Evolutionary conservation across 768 basidiomycete genomes (phyloP).

Genomic region (Boletales sp.): DNA sequence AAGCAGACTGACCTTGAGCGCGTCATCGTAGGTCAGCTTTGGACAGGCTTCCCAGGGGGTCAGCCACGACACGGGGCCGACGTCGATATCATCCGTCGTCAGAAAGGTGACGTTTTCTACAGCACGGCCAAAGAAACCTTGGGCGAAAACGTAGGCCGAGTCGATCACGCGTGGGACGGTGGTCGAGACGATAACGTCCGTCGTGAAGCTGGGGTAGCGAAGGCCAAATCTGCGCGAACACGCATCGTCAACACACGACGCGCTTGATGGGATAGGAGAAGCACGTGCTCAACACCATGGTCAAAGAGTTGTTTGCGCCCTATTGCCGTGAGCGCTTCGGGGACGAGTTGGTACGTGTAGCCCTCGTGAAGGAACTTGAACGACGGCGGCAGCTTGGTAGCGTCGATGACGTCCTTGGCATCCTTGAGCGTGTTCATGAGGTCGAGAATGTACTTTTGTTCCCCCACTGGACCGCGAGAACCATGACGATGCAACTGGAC

Average conservation of each 20-base stretch:
- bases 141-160: slow-evolving; percentile 38
- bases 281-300: slow-evolving; percentile 36
- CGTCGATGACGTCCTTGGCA: too few relatives aligned
- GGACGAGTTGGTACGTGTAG: slow-evolving; percentile 31
- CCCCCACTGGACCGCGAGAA: slow-evolving; percentile 31
- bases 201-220: slow-evolving; percentile 18
- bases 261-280: not conserved
- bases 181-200: slow-evolving; percentile 13
- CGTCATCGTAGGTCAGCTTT: not conserved
- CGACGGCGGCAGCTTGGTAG: not conserved
- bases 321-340: slow-evolving; percentile 34
- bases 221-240: slow-evolving; percentile 14
- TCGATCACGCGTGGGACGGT: slow-evolving; percentile 31
- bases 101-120: slow-evolving; percentile 23
- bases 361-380: slow-evolving; percentile 37
- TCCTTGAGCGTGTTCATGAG: too few relatives aligned
- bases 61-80: slow-evolving; percentile 36
- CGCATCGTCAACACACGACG: too few relatives aligned
- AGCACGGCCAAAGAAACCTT: slow-evolving; percentile 36
- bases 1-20: not conserved
- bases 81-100: slow-evolving; percentile 30
- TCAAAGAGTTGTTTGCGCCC: slow-evolving; percentile 39
- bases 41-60: slow-evolving; percentile 36
- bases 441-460: too few relatives aligned
- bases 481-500: slow-evolving; percentile 41